phyloP scores from a whole-genome alignment of 2,329 filamentous ascomycete genomes.

The Talaromyces sp. region DNA sequence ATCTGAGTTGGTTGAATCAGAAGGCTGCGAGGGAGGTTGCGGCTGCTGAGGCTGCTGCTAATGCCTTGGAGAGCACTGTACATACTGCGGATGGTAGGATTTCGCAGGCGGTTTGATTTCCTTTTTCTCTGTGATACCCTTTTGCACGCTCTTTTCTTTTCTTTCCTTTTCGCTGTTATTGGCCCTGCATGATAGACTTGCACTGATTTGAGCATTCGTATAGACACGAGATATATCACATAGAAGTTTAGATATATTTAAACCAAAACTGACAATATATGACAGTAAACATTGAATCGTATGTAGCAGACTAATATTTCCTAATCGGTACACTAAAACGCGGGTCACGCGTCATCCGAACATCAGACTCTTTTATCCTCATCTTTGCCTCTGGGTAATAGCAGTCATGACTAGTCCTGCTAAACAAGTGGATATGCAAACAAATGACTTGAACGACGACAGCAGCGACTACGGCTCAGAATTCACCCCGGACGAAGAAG shows the following conservation, averaged over 20 bases:
- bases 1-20: constrained; percentile 77
- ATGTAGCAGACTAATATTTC: constrained; percentile 3
- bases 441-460: constrained; percentile 19
- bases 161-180: background rate
- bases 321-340: background rate
- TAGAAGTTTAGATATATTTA: background rate
- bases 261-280: background rate
- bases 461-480: constrained; percentile 65
- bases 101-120: constrained; percentile 14
- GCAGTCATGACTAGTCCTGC: background rate
- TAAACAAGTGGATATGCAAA: background rate
- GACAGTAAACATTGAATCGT: background rate
- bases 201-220: background rate
- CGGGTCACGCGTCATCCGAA: constrained; percentile 15
- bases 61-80: background rate
- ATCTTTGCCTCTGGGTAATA: background rate
- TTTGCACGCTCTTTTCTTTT: background rate
- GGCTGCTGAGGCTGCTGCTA: constrained; percentile 28
- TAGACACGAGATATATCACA: background rate
- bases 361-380: background rate
- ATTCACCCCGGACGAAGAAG: constrained; percentile 58
- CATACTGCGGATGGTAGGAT: background rate
- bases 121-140: constrained; percentile 9
- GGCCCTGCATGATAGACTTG: constrained; percentile 5
- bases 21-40: constrained; percentile 62